A percentile compares a stretch with the other conserved stretches of the same genome.
phyloP scores from a whole-genome alignment of 768 basidiomycete species.

The Candolleomyces eurysporus region DNA sequence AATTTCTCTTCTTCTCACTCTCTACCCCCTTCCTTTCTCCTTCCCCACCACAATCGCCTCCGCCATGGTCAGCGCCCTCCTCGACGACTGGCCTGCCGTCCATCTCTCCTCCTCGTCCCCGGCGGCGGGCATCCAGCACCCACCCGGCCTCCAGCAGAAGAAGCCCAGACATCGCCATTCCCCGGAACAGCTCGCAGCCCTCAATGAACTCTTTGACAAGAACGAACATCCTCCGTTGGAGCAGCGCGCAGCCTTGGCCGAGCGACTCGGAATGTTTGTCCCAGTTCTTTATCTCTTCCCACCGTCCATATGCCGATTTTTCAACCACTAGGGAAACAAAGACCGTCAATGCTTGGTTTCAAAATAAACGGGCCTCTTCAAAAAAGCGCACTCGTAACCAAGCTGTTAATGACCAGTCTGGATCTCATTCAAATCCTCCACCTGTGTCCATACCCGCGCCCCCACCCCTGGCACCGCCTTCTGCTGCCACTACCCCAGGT shows the following conservation, averaged over 20 bases:
- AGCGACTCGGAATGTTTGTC: constrained; percentile 74
- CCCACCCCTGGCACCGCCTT: constrained; percentile 19
- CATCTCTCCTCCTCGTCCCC: constrained; percentile 24
- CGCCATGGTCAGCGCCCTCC: constrained; percentile 20
- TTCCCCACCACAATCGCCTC: constrained; percentile 20
- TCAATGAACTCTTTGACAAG: constrained; percentile 77
- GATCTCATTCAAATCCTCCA: constrained; percentile 29
- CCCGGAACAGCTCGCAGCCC: constrained; percentile 65
- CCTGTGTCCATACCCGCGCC: constrained; percentile 12
- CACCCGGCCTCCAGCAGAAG: constrained; percentile 47
- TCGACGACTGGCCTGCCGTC: constrained; percentile 24
- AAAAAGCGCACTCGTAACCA: constrained; percentile 59
- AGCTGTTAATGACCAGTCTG: constrained; percentile 11
- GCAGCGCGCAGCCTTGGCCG: constrained; percentile 64
- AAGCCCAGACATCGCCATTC: constrained; percentile 80
- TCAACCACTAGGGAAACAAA: constrained; percentile 64
- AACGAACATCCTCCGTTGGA: constrained; percentile 74
- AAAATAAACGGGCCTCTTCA: constrained; percentile 80
- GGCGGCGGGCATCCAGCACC: constrained; percentile 20
- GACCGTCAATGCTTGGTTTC: constrained; percentile 85
- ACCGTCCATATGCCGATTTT: constrained; percentile 14
- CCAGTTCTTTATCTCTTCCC: constrained; percentile 14
- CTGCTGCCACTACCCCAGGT: constrained; percentile 12
- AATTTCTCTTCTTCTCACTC: constrained; percentile 27
- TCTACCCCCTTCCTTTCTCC: constrained; percentile 22